These are phyloP conservation scores for Herpetomonas tarakana DNA, from an alignment of 208 protist genomes.

Conservation along the genomic window DNA sequence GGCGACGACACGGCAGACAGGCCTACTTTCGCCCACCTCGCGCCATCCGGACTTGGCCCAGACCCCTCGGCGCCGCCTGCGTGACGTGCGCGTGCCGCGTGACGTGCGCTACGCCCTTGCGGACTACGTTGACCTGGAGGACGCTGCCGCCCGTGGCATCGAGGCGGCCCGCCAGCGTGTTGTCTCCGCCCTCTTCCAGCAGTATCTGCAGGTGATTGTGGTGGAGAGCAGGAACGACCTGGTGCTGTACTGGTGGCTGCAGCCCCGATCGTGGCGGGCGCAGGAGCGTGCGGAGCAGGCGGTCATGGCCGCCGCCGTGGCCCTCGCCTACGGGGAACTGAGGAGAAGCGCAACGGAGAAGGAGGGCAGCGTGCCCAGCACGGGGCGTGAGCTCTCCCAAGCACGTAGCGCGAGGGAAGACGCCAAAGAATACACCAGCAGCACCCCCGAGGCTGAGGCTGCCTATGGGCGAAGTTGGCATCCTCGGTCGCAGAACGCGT, in stretches of 20 bases:
- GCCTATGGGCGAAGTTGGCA: too few species aligned
- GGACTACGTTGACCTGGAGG: conserved; percentile 28
- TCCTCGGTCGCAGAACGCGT: too few species aligned
- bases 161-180: conserved; percentile 37
- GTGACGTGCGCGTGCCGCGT: not conserved
- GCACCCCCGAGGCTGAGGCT: too few species aligned
- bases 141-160: conserved; percentile 36
- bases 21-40: too few species aligned
- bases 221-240: conserved; percentile 37
- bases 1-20: too few species aligned
- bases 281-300: not conserved
- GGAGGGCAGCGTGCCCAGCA: too few species aligned
- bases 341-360: too few species aligned
- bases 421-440: too few species aligned
- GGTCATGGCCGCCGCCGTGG: conserved; percentile 3
- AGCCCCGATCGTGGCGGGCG: conserved; percentile 2
- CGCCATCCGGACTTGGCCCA: too few species aligned
- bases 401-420: not conserved
- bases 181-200: conserved; percentile 44
- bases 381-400: not conserved
- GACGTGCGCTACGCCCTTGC: not conserved
- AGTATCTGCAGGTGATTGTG: conserved; percentile 48
- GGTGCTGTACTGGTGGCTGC: conserved; percentile 45
- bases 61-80: too few species aligned
- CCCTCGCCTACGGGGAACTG: not conserved